Conservation (phyloP, 2,329 filamentous ascomycete species). For the Aspergillus aculeatus region DNA sequence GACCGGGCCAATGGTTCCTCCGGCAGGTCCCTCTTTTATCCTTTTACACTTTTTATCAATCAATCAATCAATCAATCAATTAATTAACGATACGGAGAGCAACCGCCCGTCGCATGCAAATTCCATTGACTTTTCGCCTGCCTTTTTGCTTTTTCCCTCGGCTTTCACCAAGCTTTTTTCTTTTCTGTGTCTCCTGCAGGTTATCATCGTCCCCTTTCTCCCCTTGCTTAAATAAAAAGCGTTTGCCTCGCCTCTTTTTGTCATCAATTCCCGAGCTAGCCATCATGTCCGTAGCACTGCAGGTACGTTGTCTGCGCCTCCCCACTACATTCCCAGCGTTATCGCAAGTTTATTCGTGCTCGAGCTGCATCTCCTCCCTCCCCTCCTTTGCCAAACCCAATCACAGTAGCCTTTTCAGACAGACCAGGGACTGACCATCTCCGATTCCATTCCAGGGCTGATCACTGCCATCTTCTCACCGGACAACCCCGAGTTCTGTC, state of each 20-base stretch:
- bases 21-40: not conserved
- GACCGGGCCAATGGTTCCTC: not conserved
- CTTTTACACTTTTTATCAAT: not conserved
- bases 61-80: not conserved
- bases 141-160: not conserved
- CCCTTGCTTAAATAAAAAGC: not conserved
- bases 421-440: not conserved
- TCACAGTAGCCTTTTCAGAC: not conserved
- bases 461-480: conserved; percentile 1
- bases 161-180: not conserved
- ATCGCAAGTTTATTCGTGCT: not conserved
- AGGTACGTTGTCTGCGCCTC: not conserved
- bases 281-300: not conserved
- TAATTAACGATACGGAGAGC: no score
- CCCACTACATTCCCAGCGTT: not conserved
- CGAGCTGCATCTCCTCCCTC: not conserved
- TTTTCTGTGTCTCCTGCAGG: not conserved
- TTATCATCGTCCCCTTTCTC: not conserved
- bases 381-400: not conserved
- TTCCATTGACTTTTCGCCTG: not conserved
- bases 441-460: conserved; percentile 2
- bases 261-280: not conserved
- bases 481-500: not conserved
- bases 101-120: no score
- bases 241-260: not conserved